These are phyloP conservation scores for Geranium incanum DNA, from an alignment of 441 rosid genomes.

Conservation along the genomic window DNA sequence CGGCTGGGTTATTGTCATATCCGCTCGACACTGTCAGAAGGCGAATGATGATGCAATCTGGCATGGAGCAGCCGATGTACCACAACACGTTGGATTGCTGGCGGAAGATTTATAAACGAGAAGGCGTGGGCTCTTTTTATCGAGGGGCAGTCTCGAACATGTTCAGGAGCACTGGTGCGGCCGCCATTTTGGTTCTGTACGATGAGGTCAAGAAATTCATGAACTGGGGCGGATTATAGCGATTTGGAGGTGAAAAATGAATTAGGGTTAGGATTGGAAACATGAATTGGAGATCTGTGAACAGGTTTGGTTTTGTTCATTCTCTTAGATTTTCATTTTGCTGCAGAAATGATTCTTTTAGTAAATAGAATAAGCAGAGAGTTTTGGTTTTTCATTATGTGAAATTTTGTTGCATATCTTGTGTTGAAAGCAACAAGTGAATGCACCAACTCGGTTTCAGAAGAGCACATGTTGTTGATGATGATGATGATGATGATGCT, in stretches of 20 bases:
- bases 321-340: too few species aligned
- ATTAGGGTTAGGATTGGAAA: too few species aligned
- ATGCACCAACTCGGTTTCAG: too few species aligned
- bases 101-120: constrained; percentile 61
- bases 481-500: too few species aligned
- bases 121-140: constrained; percentile 74
- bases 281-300: too few species aligned
- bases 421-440: too few species aligned
- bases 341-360: too few species aligned
- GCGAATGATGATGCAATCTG: constrained; percentile 96
- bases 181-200: constrained; percentile 79
- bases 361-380: too few species aligned
- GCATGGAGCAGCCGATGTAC: constrained; percentile 66
- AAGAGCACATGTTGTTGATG: too few species aligned
- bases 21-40: constrained; percentile 85
- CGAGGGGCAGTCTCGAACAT: constrained; percentile 81
- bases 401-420: too few species aligned
- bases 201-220: constrained; percentile 79
- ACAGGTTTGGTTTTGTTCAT: too few species aligned
- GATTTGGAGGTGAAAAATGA: neutral
- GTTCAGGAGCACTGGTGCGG: constrained; percentile 86
- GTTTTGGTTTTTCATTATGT: too few species aligned
- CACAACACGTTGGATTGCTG: constrained; percentile 64
- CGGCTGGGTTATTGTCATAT: constrained; percentile 76
- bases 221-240: constrained; percentile 60